These are phyloP conservation scores for Acanthamoeba royreba DNA, from an alignment of 208 protist genomes.

Conservation along the genomic window DNA sequence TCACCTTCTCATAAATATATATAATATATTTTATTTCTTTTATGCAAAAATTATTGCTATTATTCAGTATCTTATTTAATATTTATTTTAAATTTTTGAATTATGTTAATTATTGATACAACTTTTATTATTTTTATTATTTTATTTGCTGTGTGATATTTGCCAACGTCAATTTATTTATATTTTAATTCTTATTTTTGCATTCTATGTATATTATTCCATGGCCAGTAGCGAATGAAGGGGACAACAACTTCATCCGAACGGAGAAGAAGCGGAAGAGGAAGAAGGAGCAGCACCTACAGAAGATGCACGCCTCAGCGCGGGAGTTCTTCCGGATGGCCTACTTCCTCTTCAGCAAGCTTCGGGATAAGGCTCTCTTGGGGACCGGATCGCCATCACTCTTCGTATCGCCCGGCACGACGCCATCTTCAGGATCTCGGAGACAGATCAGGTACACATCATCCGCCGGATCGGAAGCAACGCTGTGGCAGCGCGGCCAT, in stretches of 20 bases:
- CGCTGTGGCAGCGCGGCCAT: too few relatives aligned
- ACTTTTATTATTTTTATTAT: too few relatives aligned
- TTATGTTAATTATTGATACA: too few relatives aligned
- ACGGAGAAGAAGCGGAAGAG: not conserved
- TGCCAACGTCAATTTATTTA: too few relatives aligned
- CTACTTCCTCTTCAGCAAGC: not conserved
- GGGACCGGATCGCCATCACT: not conserved
- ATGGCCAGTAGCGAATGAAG: too few relatives aligned
- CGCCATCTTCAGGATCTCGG: not conserved
- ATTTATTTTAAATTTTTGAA: too few relatives aligned
- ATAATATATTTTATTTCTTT: not conserved
- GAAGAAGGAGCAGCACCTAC: not conserved
- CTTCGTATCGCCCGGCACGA: not conserved
- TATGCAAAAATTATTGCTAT: not conserved
- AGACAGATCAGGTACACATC: not conserved
- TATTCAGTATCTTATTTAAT: not conserved
- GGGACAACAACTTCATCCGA: too few relatives aligned
- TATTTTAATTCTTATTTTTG: too few relatives aligned
- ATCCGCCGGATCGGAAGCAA: too few relatives aligned
- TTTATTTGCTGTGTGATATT: too few relatives aligned
- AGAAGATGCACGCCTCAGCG: slow-evolving; percentile 13
- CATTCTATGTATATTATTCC: too few relatives aligned
- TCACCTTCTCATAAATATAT: too few relatives aligned
- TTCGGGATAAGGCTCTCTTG: not conserved
- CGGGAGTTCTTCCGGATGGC: not conserved